Evolutionary conservation across 2,329 filamentous ascomycete species (phyloP).

Genomic region (Ilyonectria destructans): DNA sequence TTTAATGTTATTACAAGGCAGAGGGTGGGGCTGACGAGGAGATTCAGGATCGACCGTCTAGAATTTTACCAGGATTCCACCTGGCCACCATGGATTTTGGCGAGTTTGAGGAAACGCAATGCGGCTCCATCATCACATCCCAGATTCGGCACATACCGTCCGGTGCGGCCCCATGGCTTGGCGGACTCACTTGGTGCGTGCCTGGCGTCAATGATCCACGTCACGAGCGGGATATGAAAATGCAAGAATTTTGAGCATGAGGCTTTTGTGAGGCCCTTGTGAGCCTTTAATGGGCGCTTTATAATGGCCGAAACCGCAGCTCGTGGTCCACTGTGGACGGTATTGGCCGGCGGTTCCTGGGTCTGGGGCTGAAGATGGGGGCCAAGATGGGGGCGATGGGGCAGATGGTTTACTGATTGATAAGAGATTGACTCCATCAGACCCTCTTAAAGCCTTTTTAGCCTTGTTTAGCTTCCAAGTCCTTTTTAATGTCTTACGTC

Average conservation of each 20-base stretch:
- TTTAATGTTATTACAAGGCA: neutral
- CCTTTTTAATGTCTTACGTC: slow-evolving; percentile 15
- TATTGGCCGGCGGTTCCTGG: slow-evolving; percentile 5
- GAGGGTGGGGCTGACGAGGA: neutral
- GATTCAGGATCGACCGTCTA: neutral
- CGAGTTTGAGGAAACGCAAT: slow-evolving; percentile 1
- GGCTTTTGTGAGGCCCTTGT: slow-evolving; percentile 10
- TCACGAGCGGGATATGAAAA: slow-evolving; percentile 11
- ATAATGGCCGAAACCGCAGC: slow-evolving; percentile 25
- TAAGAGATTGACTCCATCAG: slow-evolving; percentile 37
- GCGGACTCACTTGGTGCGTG: neutral
- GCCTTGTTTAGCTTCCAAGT: neutral
- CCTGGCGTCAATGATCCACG: slow-evolving; percentile 1
- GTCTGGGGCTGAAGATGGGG: slow-evolving; percentile 23
- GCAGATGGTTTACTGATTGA: slow-evolving; percentile 45
- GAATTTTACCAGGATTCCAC: slow-evolving; percentile 7
- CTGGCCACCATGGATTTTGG: neutral
- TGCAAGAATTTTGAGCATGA: neutral
- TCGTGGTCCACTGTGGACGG: slow-evolving; percentile 23
- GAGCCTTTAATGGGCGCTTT: slow-evolving; percentile 7
- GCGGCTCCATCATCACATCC: neutral
- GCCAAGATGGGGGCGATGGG: slow-evolving; percentile 40
- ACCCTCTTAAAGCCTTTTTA: slow-evolving; percentile 21
- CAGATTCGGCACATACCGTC: neutral
- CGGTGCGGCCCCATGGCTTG: neutral